A percentile compares a stretch with the other conserved stretches of the same genome.
phyloP scores from a whole-genome alignment of 306 rosid species.

The Vicia faba region DNA sequence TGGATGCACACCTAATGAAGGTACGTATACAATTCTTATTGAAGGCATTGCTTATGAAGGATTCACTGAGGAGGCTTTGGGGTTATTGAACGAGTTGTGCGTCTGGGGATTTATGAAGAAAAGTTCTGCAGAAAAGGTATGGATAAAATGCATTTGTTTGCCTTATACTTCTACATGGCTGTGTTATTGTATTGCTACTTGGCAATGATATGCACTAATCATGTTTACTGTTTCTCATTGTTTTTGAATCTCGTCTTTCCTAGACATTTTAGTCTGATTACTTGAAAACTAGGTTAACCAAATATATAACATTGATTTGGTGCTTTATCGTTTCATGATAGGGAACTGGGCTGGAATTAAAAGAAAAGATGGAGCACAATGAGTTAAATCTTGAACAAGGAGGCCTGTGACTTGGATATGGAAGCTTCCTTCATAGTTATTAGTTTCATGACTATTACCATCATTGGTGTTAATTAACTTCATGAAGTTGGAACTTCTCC shows the following conservation, averaged over 20 bases:
- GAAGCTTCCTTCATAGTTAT: not conserved
- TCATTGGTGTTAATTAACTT: not conserved
- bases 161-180: slow-evolving; percentile 3
- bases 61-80: slow-evolving; percentile 80
- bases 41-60: slow-evolving; percentile 95
- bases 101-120: slow-evolving; percentile 76
- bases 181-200: slow-evolving; percentile 14
- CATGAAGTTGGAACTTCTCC: slow-evolving; percentile 8
- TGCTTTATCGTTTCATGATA: not conserved
- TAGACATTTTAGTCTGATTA: not conserved
- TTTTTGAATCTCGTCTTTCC: slow-evolving; percentile 15
- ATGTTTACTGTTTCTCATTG: not conserved
- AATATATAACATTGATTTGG: slow-evolving; percentile 1
- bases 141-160: slow-evolving; percentile 23
- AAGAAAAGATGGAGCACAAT: not conserved
- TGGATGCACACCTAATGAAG: slow-evolving; percentile 89
- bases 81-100: slow-evolving; percentile 64
- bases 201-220: not conserved
- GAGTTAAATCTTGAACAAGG: slow-evolving; percentile 9
- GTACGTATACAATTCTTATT: slow-evolving; percentile 83
- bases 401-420: not conserved
- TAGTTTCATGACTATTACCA: too few species aligned
- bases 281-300: not conserved
- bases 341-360: not conserved
- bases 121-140: slow-evolving; percentile 73